A percentile compares a stretch with the other conserved stretches of the same genome.
Evolutionary conservation across 192 early-diverging fungal species (phyloP).

Genomic region (Podila epigama): DNA sequence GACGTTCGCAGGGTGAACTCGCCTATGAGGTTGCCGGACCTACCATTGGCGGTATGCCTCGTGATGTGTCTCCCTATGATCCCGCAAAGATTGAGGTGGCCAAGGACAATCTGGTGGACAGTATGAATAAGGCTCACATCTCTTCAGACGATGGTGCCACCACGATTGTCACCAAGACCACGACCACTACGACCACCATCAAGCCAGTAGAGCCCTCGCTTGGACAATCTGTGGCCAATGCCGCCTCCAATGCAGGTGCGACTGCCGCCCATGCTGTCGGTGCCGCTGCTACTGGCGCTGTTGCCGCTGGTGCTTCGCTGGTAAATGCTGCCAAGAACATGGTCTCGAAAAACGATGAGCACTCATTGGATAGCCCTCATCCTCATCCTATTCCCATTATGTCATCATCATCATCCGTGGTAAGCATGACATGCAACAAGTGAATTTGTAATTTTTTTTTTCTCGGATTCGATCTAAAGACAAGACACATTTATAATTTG

Average conservation of each 20-base stretch:
- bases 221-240: not conserved
- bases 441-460: too few relatives aligned
- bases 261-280: not conserved
- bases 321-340: not conserved
- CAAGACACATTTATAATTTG: too few relatives aligned
- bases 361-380: not conserved
- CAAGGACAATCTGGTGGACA: constrained; percentile 6
- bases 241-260: not conserved
- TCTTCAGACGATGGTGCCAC: too few relatives aligned
- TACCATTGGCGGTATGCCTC: constrained; percentile 17
- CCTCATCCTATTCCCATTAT: not conserved
- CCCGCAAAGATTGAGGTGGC: constrained; percentile 15
- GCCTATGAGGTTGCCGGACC: constrained; percentile 15
- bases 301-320: not conserved
- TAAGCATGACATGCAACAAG: not conserved
- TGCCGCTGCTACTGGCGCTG: not conserved
- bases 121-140: not conserved
- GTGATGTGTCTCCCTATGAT: not conserved
- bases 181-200: not conserved
- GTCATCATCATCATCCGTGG: not conserved
- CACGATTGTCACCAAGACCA: too few relatives aligned
- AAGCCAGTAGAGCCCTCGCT: not conserved
- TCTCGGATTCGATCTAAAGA: too few relatives aligned
- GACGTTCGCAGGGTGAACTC: not conserved
- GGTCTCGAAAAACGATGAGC: not conserved